Percentiles rank a stretch among this genome's conserved stretches.
phyloP scores from a whole-genome alignment of 164 flowering plant species.

The Macadamia tetraphylla region DNA sequence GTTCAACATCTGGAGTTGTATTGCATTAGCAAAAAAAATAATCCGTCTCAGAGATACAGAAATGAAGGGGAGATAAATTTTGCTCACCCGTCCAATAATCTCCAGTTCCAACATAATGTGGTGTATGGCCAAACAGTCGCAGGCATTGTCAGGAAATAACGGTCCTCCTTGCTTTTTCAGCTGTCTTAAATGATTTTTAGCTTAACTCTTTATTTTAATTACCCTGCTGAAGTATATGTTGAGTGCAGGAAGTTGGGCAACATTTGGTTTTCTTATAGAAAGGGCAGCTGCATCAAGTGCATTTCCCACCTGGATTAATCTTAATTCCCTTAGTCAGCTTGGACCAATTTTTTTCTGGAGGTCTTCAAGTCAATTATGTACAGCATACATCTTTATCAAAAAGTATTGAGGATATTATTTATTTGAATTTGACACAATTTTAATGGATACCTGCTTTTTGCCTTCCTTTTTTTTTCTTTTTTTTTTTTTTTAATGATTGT shows the following conservation, averaged over 20 bases:
- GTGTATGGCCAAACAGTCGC: not conserved
- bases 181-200: no score
- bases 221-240: slow-evolving; percentile 18
- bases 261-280: not conserved
- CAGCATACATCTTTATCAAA: not conserved
- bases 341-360: not conserved
- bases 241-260: slow-evolving; percentile 6
- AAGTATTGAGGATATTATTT: not conserved
- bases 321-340: not conserved
- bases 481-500: no score
- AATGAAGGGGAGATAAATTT: not conserved
- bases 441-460: not conserved
- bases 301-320: not conserved
- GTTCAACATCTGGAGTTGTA: not conserved
- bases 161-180: not conserved
- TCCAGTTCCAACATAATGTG: not conserved
- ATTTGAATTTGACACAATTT: not conserved
- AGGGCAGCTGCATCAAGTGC: not conserved
- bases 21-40: not conserved
- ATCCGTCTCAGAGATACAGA: not conserved
- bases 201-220: not conserved
- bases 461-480: not conserved
- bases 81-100: not conserved
- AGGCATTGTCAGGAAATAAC: not conserved
- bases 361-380: slow-evolving; percentile 1